Conservation (phyloP, 495 filamentous ascomycete species). For the Annulohypoxylon stygium region DNA sequence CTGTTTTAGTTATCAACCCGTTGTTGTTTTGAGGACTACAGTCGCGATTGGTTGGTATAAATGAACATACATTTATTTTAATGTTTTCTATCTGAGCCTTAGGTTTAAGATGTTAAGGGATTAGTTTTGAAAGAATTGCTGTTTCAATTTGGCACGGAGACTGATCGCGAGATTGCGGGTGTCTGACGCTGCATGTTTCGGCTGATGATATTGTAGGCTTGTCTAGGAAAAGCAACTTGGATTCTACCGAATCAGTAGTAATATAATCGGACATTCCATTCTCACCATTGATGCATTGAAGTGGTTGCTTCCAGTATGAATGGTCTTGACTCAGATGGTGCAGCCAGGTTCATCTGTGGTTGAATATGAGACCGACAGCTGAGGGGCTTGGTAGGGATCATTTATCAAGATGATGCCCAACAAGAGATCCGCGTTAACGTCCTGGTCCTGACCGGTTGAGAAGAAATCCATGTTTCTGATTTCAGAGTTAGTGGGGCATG, state of each 20-base stretch:
- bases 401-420: not conserved
- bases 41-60: too few relatives aligned
- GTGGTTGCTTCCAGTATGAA: not conserved
- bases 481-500: slow-evolving; percentile 7
- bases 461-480: not conserved
- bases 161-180: not conserved
- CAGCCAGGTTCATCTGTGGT: slow-evolving; percentile 5
- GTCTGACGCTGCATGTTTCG: not conserved
- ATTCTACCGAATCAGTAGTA: slow-evolving; percentile 10
- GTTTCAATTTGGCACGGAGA: not conserved
- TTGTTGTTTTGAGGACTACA: too few relatives aligned
- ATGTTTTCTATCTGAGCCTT: not conserved
- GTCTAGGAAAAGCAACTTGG: not conserved
- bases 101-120: not conserved
- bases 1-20: too few relatives aligned
- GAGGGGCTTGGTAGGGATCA: not conserved
- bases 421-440: slow-evolving; percentile 3
- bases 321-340: slow-evolving; percentile 6
- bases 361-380: slow-evolving; percentile 8
- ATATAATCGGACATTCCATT: slow-evolving; percentile 20
- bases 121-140: not conserved
- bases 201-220: not conserved
- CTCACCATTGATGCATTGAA: not conserved
- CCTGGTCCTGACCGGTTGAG: slow-evolving; percentile 3
- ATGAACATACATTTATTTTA: too few relatives aligned